A percentile compares a stretch with the other conserved stretches of the same genome.
Evolutionary conservation across 495 filamentous ascomycete genomes (phyloP).

Genomic region (Friedmanniomyces simplex): DNA sequence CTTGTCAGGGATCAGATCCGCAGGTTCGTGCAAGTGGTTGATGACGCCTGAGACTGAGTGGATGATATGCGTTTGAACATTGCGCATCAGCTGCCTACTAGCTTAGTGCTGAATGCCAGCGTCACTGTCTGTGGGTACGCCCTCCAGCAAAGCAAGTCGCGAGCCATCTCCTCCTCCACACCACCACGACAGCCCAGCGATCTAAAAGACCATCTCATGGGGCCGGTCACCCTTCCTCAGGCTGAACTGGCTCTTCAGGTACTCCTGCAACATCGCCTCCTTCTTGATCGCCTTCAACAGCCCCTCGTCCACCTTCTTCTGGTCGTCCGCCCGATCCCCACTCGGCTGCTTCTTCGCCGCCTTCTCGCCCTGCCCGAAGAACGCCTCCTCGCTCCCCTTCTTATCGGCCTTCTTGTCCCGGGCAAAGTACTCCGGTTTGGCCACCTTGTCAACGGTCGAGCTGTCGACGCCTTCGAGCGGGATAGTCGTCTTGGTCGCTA

Average conservation of each 20-base stretch:
- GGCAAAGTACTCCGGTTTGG: constrained; percentile 81
- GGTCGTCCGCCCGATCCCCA: constrained; percentile 82
- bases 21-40: too few species aligned
- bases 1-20: too few species aligned
- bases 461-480: constrained; percentile 74
- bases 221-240: constrained; percentile 96
- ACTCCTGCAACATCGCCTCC: constrained; percentile 75
- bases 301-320: constrained; percentile 94
- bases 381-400: constrained; percentile 81
- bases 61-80: neutral
- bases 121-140: neutral
- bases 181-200: neutral
- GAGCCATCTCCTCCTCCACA: neutral
- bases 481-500: constrained; percentile 86
- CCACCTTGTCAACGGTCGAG: constrained; percentile 74
- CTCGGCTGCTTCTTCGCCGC: constrained; percentile 92
- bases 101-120: neutral
- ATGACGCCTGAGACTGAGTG: too few species aligned
- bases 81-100: neutral
- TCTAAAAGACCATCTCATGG: constrained; percentile 66
- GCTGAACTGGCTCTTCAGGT: constrained; percentile 87
- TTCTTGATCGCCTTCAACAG: constrained; percentile 90
- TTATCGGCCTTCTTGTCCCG: constrained; percentile 86
- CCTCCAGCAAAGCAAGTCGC: neutral
- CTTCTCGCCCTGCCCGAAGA: constrained; percentile 98